Evolutionary conservation across 1,284 basidiomycete genomes (phyloP), one percentile per base, ranked within the genome.

Genomic region (Amylostereum areolatum): DNA sequence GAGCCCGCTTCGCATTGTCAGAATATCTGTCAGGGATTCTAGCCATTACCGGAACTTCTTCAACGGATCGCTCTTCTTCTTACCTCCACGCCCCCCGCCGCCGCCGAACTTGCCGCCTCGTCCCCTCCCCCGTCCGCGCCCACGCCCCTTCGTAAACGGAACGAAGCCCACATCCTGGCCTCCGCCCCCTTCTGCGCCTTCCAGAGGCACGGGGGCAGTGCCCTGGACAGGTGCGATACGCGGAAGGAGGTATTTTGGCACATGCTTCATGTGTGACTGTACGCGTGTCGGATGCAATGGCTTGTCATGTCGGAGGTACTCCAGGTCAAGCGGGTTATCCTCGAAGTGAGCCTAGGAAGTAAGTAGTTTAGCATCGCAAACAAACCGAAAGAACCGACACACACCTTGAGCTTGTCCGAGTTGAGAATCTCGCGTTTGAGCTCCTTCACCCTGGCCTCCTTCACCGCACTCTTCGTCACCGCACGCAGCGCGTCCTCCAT

Each of bases 401-500:
- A 33, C 52, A 92, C 92, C 81, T 98, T 97, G 50, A 99, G 78
- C 68, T 96, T 98, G 59, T 97, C 92, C 44, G 89, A 93, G 63
- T 97, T 96, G 58, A 99, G 66, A 43, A 99, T 87, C 68, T 99
- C 97, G 43, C 83, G 72, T 67, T 97, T 96, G 59, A 99, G 71
- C 68, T 99, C 97, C 67, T 96, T 96, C 46, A 97, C 78, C 55
- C 95, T 73, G 1, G 97, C 97, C 66, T 99, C 97, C 57, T 85
- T 81, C 53, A 99, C 85, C 4, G 87, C 83, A 51, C 81, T 85
- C 54, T 84, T 77, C 46, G 96, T 99, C 27, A 98, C 94, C 46
- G 86, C 80, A 56, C 92, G 77, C 57, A 99, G 66, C 2, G 93
- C 97, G 65, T 99, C 97, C 62, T 95, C 91, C 92, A 98, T 98